Base-by-base conservation (phyloP, 2,329 filamentous ascomycete species). In the Colletotrichum aenigma region DNA sequence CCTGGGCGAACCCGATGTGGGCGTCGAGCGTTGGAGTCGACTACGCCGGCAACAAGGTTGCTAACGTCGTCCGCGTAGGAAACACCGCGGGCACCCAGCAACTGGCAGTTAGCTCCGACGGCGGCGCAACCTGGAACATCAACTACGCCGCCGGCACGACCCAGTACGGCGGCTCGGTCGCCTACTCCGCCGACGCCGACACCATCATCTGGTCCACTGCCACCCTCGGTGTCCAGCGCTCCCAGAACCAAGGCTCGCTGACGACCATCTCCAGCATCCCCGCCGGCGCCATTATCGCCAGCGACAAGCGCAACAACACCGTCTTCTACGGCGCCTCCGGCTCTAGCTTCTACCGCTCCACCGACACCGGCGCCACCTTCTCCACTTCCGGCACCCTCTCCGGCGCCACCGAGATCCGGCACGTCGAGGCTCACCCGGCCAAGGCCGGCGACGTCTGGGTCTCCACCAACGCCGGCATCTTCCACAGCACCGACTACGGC, bases 381-480 rank as follows among this genome's bases (percentile, higher is more conserved):
- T 78, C 84, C 7, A 80, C 83, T 9, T 82, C 77, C 0, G 83
- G 84, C 0, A 78, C 84, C 0, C 80, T 90, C 0, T 82, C 81
- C 4, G 82, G 83, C 13, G 86, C 84, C 3, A 84, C 82, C 4
- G 79, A 84, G n/a, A 84, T 94, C 71, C 91, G 91, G 55, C 87
- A 89, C 34, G 86, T 94, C 16, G 90, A 89, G 18, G 87, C 86
- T 1, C 87, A 93, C 76, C 91, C 92, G 0, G 86, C 87, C 13
- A 85, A 87, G 13, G 89, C 91, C 0, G 92, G 93, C n/a, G 90
- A 92, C 64, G 87, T 94, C 60, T 91, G 88, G 82, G 89, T 89
- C 2, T 91, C 90, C 2, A 91, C 90, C 0, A 85, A 91, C 71
- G 83, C 79, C 0, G 91, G 91, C 12, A 82, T 92, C 66, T 92